A percentile compares a stretch with the other conserved stretches of the same genome.
phyloP scores from a whole-genome alignment of 208 protist genomes.

The Angomonas ambiguus region DNA sequence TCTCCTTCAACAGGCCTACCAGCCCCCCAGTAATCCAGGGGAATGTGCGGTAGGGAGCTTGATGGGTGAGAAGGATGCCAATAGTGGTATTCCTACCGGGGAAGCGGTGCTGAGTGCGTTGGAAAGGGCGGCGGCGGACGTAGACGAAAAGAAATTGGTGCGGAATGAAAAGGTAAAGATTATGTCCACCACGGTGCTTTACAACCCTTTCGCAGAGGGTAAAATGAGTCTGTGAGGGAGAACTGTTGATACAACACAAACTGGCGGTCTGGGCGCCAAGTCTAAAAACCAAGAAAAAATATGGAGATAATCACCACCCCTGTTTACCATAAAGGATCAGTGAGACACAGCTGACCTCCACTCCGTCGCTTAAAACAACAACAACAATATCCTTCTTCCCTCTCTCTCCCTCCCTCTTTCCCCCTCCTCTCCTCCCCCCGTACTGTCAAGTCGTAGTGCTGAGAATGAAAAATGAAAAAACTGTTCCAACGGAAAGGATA shows the following conservation, averaged over 20 bases:
- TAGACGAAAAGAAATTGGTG: conserved; percentile 64
- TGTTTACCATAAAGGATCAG: no score
- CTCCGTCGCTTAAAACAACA: not conserved
- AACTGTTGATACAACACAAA: not conserved
- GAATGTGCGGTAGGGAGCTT: conserved; percentile 7
- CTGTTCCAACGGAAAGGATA: not conserved
- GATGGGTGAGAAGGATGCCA: conserved; percentile 13
- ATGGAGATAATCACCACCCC: no score
- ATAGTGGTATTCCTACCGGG: no score
- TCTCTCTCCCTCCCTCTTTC: conserved; percentile 7
- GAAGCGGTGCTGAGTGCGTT: conserved; percentile 51
- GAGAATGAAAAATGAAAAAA: not conserved
- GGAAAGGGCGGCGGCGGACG: conserved; percentile 26
- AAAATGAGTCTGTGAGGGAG: conserved; percentile 5
- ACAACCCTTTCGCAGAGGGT: conserved; percentile 84
- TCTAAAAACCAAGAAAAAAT: no score
- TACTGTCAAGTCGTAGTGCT: not conserved
- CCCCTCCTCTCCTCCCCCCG: not conserved
- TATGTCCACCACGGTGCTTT: conserved; percentile 47
- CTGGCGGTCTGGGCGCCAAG: no score
- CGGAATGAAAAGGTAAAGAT: conserved; percentile 37
- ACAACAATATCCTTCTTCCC: not conserved
- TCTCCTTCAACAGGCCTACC: conserved; percentile 27
- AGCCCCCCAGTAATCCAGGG: not conserved
- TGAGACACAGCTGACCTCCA: no score